Conservation (phyloP, 306 rosid genomes). For the Quercus alba region DNA sequence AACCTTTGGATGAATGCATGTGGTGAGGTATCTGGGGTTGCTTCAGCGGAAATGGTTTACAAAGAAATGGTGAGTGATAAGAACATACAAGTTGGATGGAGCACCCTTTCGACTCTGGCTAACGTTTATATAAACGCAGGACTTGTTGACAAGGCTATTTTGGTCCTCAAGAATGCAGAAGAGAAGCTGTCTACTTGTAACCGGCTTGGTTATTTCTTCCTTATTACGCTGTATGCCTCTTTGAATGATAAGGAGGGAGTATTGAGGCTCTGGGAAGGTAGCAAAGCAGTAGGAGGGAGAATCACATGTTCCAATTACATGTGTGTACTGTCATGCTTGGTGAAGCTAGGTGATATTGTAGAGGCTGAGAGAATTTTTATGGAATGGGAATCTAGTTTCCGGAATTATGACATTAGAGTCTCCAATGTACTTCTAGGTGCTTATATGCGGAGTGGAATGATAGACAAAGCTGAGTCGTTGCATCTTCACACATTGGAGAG, state of each 20-base stretch:
- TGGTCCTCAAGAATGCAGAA: constrained; percentile 57
- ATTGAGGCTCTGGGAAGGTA: constrained; percentile 65
- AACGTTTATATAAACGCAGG: constrained; percentile 57
- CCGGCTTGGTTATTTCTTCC: constrained; percentile 76
- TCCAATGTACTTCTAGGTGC: constrained; percentile 91
- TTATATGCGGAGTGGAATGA: constrained; percentile 62
- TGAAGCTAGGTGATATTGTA: constrained; percentile 60
- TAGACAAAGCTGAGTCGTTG: constrained; percentile 68
- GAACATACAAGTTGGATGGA: constrained; percentile 80
- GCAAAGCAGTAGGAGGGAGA: constrained; percentile 63
- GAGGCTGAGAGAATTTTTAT: constrained; percentile 60
- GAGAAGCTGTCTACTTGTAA: constrained; percentile 49
- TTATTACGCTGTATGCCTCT: constrained; percentile 63
- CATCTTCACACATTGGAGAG: constrained; percentile 64
- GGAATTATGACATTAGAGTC: constrained; percentile 66
- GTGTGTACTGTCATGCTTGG: constrained; percentile 57
- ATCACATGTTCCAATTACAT: constrained; percentile 68
- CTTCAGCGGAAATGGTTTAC: constrained; percentile 50
- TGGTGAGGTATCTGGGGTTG: constrained; percentile 42
- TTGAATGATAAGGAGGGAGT: constrained; percentile 63
- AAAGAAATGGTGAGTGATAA: constrained; percentile 58
- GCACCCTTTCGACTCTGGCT: constrained; percentile 73
- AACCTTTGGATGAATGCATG: constrained; percentile 82
- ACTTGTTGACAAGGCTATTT: constrained; percentile 46
- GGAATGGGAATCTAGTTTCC: constrained; percentile 71